Percentiles rank a stretch among this genome's conserved stretches.
Evolutionary conservation across 129 eudicot species (phyloP).

Genomic region (Arctium minus): DNA sequence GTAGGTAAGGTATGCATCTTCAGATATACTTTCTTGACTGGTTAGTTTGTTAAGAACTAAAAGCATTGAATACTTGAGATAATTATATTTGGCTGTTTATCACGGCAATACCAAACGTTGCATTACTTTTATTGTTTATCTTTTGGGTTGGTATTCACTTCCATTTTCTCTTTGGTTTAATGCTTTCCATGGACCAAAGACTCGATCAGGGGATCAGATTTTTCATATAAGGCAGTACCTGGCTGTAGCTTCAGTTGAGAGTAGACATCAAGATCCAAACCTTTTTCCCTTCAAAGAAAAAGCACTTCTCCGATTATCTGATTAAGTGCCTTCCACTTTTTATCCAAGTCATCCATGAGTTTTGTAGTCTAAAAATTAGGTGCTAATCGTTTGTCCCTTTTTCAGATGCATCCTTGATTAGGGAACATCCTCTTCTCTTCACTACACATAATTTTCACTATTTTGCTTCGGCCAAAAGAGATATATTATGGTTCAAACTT

Average conservation of each 20-base stretch:
- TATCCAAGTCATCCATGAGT: not conserved
- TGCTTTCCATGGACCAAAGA: not conserved
- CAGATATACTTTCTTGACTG: conserved; percentile 28
- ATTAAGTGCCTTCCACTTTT: not conserved
- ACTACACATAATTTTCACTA: not conserved
- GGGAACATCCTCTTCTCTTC: not conserved
- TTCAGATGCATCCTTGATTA: not conserved
- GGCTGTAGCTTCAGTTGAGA: not conserved
- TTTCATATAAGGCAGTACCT: not conserved
- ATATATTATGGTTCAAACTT: not conserved
- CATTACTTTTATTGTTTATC: not conserved
- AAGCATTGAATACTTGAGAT: conserved; percentile 5
- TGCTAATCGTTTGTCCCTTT: not conserved
- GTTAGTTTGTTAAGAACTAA: conserved; percentile 17
- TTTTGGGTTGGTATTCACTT: not conserved
- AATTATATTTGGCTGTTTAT: not conserved
- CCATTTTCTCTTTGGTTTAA: not conserved
- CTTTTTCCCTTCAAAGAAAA: not conserved
- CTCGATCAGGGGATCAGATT: not conserved
- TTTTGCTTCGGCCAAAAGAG: not conserved
- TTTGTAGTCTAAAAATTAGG: not conserved
- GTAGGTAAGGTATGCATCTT: conserved; percentile 96
- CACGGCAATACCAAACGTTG: not conserved
- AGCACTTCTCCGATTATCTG: not conserved
- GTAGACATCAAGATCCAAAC: not conserved